These are phyloP conservation scores for Corylus americana DNA, from an alignment of 306 rosid species.

Conservation along the genomic window DNA sequence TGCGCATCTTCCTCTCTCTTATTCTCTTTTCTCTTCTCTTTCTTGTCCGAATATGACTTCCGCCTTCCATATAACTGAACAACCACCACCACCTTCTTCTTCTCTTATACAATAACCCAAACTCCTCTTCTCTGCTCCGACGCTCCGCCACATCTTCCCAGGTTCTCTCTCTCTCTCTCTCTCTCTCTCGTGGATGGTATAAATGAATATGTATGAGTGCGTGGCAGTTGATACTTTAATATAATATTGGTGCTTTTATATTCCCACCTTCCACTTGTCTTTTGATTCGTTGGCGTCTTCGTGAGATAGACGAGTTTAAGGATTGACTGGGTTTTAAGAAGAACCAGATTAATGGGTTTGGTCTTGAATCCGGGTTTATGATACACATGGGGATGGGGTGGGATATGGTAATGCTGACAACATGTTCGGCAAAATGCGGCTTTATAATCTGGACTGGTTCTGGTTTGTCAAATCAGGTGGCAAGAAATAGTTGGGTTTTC, in stretches of 20 bases:
- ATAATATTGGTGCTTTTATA: neutral
- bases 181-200: neutral
- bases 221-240: neutral
- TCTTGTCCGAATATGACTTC: neutral
- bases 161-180: conserved; percentile 39
- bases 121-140: conserved; percentile 18
- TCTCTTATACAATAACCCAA: neutral
- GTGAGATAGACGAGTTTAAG: neutral
- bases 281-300: neutral
- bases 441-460: neutral
- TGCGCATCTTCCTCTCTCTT: conserved; percentile 48
- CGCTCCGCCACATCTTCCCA: conserved; percentile 26
- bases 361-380: neutral
- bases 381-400: neutral
- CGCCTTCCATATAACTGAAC: conserved; percentile 26
- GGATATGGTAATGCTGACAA: conserved; percentile 6
- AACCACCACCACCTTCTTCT: conserved; percentile 3
- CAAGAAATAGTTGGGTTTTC: neutral
- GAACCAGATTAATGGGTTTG: neutral
- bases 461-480: neutral
- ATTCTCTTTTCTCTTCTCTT: conserved; percentile 29
- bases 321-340: neutral
- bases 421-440: neutral
- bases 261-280: neutral
- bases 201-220: neutral